A percentile compares a stretch with the other conserved stretches of the same genome.
Evolutionary conservation across 2,329 filamentous ascomycete species (phyloP).

Genomic region (Trichoderma sp.): DNA sequence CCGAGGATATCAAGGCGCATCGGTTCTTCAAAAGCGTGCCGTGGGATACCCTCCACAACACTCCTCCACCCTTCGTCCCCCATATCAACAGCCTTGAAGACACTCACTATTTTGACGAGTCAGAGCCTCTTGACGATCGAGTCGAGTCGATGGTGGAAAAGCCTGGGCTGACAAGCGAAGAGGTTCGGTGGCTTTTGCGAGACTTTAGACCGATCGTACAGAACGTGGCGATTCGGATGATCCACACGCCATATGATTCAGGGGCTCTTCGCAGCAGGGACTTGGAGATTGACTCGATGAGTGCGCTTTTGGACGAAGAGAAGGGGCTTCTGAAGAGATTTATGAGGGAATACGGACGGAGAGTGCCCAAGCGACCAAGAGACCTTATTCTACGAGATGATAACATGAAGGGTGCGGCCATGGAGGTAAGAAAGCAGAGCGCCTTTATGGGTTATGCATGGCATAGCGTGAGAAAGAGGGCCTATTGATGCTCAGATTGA

Average conservation of each 20-base stretch:
- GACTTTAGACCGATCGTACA: constrained; percentile 42
- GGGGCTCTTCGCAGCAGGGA: constrained; percentile 48
- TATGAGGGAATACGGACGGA: constrained; percentile 51
- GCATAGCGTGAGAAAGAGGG: constrained; percentile 46
- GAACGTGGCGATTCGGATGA: constrained; percentile 42
- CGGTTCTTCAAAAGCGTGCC: constrained; percentile 77
- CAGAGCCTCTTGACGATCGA: constrained; percentile 66
- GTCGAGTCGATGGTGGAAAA: constrained; percentile 46
- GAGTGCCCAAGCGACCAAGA: constrained; percentile 74
- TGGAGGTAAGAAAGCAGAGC: constrained; percentile 75
- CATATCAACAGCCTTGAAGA: constrained; percentile 65
- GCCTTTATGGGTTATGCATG: constrained; percentile 93
- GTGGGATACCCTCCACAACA: constrained; percentile 72
- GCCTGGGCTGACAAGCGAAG: constrained; percentile 29
- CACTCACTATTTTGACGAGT: constrained; percentile 88
- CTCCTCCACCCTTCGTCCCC: constrained; percentile 76
- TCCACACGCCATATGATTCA: constrained; percentile 48
- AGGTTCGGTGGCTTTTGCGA: constrained; percentile 34
- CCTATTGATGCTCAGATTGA: constrained; percentile 26
- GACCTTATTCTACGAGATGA: constrained; percentile 80
- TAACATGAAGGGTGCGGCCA: constrained; percentile 59
- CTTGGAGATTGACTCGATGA: constrained; percentile 43
- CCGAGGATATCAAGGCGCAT: constrained; percentile 84
- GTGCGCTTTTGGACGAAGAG: constrained; percentile 34
- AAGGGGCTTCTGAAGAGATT: constrained; percentile 48